Base-by-base conservation (phyloP, 345 rosid species). In the Lepidium africanum region DNA sequence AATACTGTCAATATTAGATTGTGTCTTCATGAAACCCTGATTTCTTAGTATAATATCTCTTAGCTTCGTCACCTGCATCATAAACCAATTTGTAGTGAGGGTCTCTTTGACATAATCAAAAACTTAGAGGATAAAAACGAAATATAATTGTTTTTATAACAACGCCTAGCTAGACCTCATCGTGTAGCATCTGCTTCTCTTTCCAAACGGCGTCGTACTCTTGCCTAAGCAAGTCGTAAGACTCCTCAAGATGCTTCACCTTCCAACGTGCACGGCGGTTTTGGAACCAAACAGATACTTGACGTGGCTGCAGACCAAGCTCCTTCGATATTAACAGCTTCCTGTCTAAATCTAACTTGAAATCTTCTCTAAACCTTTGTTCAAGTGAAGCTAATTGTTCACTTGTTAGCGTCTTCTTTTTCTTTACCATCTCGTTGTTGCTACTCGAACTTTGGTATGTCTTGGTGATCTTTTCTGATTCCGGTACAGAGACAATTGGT, bases 231-330 rank as follows among this genome's bases (percentile, higher is more conserved):
- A 79, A 13, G 50, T 86, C 86, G 25, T 88, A 88, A 81, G 33
- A 30, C 33, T 30, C 33, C 33, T 30, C 33, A 30, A 30, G 33
- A 30, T 30, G 33, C 33, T 30, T 86, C 7, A 83, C 68, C 62
- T 86, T 88, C 96, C 96, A 88, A 30, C 91, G 63, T 9, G 91
- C 86, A 9, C 91, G 83, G 42, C 86, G 76, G 63, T 84, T 86
- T 58, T 86, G 95, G 73, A 88, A 88, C 95, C 95, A 88, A 27
- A 88, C 85, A 9, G 91, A 86, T 47, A 86, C 77, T 74, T 88
- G 95, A 40, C 95, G 75, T 1, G 95, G 95, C 70, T 88, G 89
- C 12, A 86, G 82, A 47, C 91, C 95, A 23, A 88, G 82, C 15
- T 88, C 96, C 25, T 84, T 76, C 9, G 91, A 83, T 42, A 88